phyloP scores from a whole-genome alignment of 306 rosid species.

The Malus orientalis region DNA sequence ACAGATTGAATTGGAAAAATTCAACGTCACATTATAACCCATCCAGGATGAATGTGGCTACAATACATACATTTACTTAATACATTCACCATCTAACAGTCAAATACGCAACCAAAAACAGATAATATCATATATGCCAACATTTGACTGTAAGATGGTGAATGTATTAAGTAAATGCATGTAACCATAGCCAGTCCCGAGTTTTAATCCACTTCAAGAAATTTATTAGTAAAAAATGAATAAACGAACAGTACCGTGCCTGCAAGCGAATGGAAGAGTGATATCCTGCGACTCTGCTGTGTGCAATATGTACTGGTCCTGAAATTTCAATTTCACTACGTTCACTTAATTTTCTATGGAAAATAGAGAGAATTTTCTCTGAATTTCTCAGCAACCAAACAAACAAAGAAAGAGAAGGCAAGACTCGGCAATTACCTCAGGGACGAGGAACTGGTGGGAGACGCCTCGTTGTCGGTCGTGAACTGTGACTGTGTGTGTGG shows the following conservation, averaged over 20 bases:
- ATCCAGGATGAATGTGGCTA: too few relatives aligned
- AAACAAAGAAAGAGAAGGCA: background rate
- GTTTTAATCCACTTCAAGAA: background rate
- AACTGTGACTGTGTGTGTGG: constrained; percentile 75
- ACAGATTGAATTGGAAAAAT: too few relatives aligned
- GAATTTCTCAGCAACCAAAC: background rate
- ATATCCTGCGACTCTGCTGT: constrained; percentile 87
- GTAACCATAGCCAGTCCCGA: background rate
- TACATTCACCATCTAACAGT: too few relatives aligned
- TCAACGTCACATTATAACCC: too few relatives aligned
- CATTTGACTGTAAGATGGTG: too few relatives aligned
- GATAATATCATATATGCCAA: too few relatives aligned
- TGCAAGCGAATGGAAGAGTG: constrained; percentile 96
- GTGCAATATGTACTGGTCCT: constrained; percentile 94
- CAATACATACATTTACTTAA: too few relatives aligned
- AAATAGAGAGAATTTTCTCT: background rate
- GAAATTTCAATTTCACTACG: constrained; percentile 14
- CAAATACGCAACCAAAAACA: too few relatives aligned
- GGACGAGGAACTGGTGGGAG: constrained; percentile 82
- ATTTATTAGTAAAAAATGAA: background rate
- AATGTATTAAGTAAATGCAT: too few relatives aligned
- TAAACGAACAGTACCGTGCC: constrained; percentile 74
- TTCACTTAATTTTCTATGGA: background rate
- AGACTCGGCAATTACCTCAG: constrained; percentile 47
- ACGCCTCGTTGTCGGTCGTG: constrained; percentile 71